Evolutionary conservation across 208 protist species (phyloP).

Genomic region (Polymyxa betae): DNA sequence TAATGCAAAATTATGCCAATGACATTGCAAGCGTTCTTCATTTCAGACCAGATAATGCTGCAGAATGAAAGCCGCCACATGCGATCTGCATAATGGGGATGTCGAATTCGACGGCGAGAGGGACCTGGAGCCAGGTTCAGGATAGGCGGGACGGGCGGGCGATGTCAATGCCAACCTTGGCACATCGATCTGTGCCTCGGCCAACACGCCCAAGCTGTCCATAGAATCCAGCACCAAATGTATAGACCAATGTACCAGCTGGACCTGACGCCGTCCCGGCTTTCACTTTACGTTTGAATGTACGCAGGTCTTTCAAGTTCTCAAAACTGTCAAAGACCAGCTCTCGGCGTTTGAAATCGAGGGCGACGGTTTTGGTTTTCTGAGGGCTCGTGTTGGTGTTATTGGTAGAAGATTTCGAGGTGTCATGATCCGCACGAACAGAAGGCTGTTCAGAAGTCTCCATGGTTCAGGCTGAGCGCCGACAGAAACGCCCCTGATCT

Average conservation of each 20-base stretch:
- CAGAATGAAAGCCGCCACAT: constrained; percentile 57
- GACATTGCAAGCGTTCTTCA: neutral
- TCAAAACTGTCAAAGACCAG: constrained; percentile 58
- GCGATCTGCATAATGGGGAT: constrained; percentile 45
- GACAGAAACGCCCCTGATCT: too few relatives aligned
- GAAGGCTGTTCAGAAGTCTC: too few relatives aligned
- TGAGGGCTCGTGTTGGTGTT: neutral
- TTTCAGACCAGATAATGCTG: constrained; percentile 3
- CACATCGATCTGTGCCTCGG: constrained; percentile 39
- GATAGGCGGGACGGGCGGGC: neutral
- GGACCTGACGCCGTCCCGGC: neutral
- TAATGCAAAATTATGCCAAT: neutral
- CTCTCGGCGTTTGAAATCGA: constrained; percentile 57
- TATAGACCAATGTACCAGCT: constrained; percentile 58
- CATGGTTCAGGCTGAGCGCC: too few relatives aligned
- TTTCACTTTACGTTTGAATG: constrained; percentile 34
- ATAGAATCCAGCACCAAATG: constrained; percentile 57
- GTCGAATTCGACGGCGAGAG: constrained; percentile 53
- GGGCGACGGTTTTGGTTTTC: constrained; percentile 5
- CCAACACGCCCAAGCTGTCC: constrained; percentile 62
- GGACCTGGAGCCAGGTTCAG: constrained; percentile 38
- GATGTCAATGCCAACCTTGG: constrained; percentile 11
- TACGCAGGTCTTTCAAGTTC: constrained; percentile 16
- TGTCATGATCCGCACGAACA: too few relatives aligned
- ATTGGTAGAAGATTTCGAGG: too few relatives aligned